These are phyloP conservation scores for Populus nigra DNA, from an alignment of 345 rosid genomes.

Conservation along the genomic window DNA sequence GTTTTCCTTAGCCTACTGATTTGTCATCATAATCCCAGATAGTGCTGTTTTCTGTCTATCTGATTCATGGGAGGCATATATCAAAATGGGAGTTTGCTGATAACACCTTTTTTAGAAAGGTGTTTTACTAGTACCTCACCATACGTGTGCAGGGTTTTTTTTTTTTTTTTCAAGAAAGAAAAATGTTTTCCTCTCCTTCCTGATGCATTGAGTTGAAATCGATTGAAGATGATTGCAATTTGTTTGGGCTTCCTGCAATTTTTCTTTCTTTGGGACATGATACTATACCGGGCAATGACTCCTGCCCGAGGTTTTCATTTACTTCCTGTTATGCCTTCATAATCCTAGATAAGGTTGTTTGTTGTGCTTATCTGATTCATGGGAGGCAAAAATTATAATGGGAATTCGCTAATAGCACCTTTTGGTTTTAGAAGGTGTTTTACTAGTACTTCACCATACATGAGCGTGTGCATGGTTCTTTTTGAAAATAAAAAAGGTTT, in stretches of 20 bases:
- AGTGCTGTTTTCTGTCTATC: background rate
- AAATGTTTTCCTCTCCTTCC: background rate
- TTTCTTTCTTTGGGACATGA: background rate
- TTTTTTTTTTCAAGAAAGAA: background rate
- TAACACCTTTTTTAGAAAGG: background rate
- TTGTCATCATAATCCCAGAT: background rate
- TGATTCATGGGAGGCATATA: background rate
- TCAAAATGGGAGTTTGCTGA: background rate
- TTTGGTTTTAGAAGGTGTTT: background rate
- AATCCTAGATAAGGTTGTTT: background rate
- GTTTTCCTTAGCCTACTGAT: background rate
- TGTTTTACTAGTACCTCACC: background rate
- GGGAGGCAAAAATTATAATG: background rate
- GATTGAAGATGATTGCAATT: background rate
- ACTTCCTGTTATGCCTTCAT: background rate
- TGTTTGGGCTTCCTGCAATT: background rate
- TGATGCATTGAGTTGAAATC: background rate
- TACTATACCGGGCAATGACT: background rate
- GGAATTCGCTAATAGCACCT: background rate
- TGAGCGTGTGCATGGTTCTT: background rate
- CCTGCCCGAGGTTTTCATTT: background rate
- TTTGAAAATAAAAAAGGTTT: background rate
- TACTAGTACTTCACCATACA: background rate
- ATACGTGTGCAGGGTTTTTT: background rate
- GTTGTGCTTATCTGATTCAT: background rate